phyloP scores from a whole-genome alignment of 306 rosid genomes.

The Malus domestica region DNA sequence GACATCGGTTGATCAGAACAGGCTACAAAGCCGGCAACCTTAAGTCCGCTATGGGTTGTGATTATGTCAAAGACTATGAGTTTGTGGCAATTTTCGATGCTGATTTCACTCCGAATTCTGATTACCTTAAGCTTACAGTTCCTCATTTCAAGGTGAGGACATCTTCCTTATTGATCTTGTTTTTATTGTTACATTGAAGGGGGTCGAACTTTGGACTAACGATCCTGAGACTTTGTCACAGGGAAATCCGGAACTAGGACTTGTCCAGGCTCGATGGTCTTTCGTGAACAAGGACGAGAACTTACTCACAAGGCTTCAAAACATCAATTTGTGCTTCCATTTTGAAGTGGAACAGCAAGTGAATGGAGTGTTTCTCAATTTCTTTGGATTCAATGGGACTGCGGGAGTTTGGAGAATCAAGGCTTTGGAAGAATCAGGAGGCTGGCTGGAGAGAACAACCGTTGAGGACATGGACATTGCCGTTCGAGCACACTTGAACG shows the following conservation, averaged over 20 bases:
- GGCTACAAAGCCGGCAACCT: conserved; percentile 99
- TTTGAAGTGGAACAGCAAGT: conserved; percentile 99
- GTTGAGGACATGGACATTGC: conserved; percentile 99
- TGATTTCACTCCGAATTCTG: conserved; percentile 89
- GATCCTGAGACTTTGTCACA: conserved; percentile 19
- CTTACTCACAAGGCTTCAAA: conserved; percentile 86
- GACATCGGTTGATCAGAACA: conserved; percentile 87
- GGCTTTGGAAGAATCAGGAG: conserved; percentile 96
- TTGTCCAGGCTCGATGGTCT: conserved; percentile 95
- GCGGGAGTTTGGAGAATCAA: conserved; percentile 95
- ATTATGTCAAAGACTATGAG: conserved; percentile 80
- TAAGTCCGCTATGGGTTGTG: conserved; percentile 90
- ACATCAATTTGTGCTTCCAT: conserved; percentile 94
- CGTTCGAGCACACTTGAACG: conserved; percentile 84
- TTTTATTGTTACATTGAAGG: background rate
- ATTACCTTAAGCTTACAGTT: conserved; percentile 74
- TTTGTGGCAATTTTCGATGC: conserved; percentile 93
- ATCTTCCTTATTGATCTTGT: background rate
- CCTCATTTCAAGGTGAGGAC: conserved; percentile 82
- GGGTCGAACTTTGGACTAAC: background rate
- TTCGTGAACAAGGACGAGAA: conserved; percentile 95
- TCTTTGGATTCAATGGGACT: conserved; percentile 98
- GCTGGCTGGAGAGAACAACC: conserved; percentile 96
- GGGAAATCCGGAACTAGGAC: conserved; percentile 91
- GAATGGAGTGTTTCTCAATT: conserved; percentile 75